phyloP scores from a whole-genome alignment of 495 filamentous ascomycete genomes.

The Penicillium manginii region DNA sequence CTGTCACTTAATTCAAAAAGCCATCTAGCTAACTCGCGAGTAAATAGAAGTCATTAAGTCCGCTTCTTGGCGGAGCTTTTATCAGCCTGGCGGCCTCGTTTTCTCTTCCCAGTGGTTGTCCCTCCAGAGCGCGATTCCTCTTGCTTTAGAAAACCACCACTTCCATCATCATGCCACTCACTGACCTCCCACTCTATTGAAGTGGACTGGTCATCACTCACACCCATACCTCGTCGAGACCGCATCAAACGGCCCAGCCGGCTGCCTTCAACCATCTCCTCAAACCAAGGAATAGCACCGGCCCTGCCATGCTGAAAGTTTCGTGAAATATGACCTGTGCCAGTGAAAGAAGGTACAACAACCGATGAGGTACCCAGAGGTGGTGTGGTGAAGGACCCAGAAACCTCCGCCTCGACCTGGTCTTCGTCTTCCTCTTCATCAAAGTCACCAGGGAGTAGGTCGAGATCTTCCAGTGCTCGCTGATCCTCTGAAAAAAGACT shows the following conservation, averaged over 20 bases:
- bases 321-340: slow-evolving; percentile 23
- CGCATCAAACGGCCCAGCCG: slow-evolving; percentile 67
- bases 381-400: slow-evolving; percentile 9
- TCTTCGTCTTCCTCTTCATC: slow-evolving; percentile 36
- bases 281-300: slow-evolving; percentile 78
- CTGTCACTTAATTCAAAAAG: too few relatives aligned
- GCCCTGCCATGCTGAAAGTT: slow-evolving; percentile 40
- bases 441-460: slow-evolving; percentile 58
- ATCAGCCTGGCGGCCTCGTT: slow-evolving; percentile 29
- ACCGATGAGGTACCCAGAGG: slow-evolving; percentile 21
- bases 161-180: slow-evolving; percentile 69
- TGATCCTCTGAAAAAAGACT: slow-evolving; percentile 70
- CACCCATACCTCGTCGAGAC: slow-evolving; percentile 55
- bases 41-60: slow-evolving; percentile 5
- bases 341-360: slow-evolving; percentile 27
- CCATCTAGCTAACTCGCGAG: neutral
- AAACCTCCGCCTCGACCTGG: slow-evolving; percentile 14
- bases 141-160: slow-evolving; percentile 25
- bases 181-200: slow-evolving; percentile 82
- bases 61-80: slow-evolving; percentile 17
- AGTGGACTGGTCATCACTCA: slow-evolving; percentile 59
- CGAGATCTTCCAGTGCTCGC: slow-evolving; percentile 66
- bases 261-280: slow-evolving; percentile 76
- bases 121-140: slow-evolving; percentile 23
- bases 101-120: slow-evolving; percentile 39